phyloP scores from a whole-genome alignment of 768 basidiomycete species.

The Boletellus emodensis region DNA sequence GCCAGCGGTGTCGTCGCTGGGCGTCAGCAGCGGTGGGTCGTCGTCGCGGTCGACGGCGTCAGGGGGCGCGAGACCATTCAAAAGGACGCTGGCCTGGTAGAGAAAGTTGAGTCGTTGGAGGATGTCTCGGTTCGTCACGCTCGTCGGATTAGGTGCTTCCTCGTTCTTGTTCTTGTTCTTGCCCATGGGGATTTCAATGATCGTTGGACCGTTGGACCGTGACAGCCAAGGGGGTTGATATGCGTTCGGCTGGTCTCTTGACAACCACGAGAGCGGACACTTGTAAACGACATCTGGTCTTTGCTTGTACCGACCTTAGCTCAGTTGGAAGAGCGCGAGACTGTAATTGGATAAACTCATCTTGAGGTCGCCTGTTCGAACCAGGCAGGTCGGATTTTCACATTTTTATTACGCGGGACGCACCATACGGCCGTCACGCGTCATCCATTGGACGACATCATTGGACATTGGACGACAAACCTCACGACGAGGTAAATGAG shows the following conservation, averaged over 20 bases:
- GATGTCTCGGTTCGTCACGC: slow-evolving; percentile 65
- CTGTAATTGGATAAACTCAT: slow-evolving; percentile 37
- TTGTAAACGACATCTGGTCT: no score
- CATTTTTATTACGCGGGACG: no score
- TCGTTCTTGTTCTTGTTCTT: slow-evolving; percentile 63
- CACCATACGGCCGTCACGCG: no score
- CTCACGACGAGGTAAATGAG: no score
- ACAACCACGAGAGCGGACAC: no score
- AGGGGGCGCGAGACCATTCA: slow-evolving; percentile 38
- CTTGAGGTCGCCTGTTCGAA: slow-evolving; percentile 45
- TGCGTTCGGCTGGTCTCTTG: no score
- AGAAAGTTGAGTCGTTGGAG: slow-evolving; percentile 83
- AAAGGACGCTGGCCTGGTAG: slow-evolving; percentile 73
- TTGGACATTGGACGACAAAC: no score
- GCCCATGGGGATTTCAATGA: slow-evolving; percentile 45
- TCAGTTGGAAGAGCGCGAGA: slow-evolving; percentile 52
- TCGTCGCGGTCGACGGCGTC: not conserved
- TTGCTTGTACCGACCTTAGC: slow-evolving; percentile 19
- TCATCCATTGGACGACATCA: no score
- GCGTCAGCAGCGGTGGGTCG: not conserved
- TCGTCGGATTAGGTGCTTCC: slow-evolving; percentile 53
- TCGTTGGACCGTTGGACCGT: no score
- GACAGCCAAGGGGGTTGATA: no score
- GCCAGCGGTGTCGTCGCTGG: not conserved
- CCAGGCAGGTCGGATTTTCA: slow-evolving; percentile 36